Base-by-base conservation (phyloP, 2,329 filamentous ascomycete species). In the Phyllosticta citribraziliensis region DNA sequence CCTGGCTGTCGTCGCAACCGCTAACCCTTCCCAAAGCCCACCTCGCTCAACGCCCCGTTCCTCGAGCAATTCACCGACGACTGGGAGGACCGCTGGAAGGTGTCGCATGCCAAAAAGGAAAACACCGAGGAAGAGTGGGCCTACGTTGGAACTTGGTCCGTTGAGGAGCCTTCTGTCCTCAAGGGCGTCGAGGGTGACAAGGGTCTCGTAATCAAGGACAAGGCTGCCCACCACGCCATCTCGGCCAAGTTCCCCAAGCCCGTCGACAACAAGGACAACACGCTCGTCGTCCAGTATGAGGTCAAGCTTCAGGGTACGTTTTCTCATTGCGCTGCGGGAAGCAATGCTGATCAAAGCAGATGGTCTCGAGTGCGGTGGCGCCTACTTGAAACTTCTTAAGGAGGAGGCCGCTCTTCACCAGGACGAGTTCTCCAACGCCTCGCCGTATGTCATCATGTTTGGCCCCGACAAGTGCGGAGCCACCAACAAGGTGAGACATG, bases 361-460 rank as follows among this genome's bases (percentile, higher is more conserved):
- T 75, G 92, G 91, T 69, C 87, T 99, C 65, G 92, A 97, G 77
- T 99, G 94, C 75, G 94, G 94, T 82, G 94, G 94, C 78, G 94
- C 94, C 69, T 99, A 99, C 83, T 83, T 99, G 83, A 99, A 99
- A 88, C 89, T 99, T 68, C 89, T 99, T 68, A 89, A 95, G 70
- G 92, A 99, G 75, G 97, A 94, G 84, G 92, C 93, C 82, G 88
- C 90, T 76, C 91, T 99, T 70, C 91, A 96, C 81, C 86, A 90
- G 71, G 93, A 97, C 67, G 94, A 99, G 82, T 99, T 99, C 82
- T 91, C 89, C 76, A 97, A 99, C 80, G 86, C 88, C 64, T 96
- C 93, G 52, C 94, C 94, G 56, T 99, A 99, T 75, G 89, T 99
- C 69, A 96, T 99, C 84, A 99, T 99, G 94, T 99, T 99, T 75